These are phyloP conservation scores for Tolypocladium pustulatum DNA, from an alignment of 2,329 filamentous ascomycete species.

Conservation along the genomic window DNA sequence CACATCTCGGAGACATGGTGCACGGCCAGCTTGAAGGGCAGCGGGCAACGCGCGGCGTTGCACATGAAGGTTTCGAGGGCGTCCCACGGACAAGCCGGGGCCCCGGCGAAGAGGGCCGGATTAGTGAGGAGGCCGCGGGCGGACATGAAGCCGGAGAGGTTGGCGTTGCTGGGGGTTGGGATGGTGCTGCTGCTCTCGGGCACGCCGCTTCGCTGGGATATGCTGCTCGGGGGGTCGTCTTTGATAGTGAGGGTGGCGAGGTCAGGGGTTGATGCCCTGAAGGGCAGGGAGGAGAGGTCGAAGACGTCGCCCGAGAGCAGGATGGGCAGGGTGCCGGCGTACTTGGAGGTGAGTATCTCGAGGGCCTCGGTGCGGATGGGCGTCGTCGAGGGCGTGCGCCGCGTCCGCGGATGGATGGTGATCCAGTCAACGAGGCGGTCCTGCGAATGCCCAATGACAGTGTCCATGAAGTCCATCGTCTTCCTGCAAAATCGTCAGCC, in stretches of 20 bases:
- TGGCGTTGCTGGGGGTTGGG: slow-evolving; percentile 28
- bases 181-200: neutral
- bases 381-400: slow-evolving; percentile 47
- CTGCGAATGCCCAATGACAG: slow-evolving; percentile 44
- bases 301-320: slow-evolving; percentile 63
- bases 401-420: slow-evolving; percentile 58
- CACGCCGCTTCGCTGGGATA: neutral
- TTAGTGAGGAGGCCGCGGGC: slow-evolving; percentile 58
- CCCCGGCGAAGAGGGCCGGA: slow-evolving; percentile 52
- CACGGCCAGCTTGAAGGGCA: slow-evolving; percentile 52
- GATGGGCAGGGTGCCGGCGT: slow-evolving; percentile 46
- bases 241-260: slow-evolving; percentile 19
- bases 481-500: slow-evolving; percentile 20
- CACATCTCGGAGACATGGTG: slow-evolving; percentile 62
- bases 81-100: slow-evolving; percentile 47
- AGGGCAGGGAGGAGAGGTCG: slow-evolving; percentile 39
- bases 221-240: neutral
- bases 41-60: slow-evolving; percentile 42
- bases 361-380: slow-evolving; percentile 55
- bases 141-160: slow-evolving; percentile 56
- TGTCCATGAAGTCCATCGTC: slow-evolving; percentile 52
- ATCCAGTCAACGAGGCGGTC: slow-evolving; percentile 53
- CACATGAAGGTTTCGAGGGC: slow-evolving; percentile 54
- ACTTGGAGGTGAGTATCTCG: slow-evolving; percentile 39
- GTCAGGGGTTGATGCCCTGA: slow-evolving; percentile 22